Evolutionary conservation across 2,329 filamentous ascomycete genomes (phyloP).

Genomic region (Fusarium camptoceras): DNA sequence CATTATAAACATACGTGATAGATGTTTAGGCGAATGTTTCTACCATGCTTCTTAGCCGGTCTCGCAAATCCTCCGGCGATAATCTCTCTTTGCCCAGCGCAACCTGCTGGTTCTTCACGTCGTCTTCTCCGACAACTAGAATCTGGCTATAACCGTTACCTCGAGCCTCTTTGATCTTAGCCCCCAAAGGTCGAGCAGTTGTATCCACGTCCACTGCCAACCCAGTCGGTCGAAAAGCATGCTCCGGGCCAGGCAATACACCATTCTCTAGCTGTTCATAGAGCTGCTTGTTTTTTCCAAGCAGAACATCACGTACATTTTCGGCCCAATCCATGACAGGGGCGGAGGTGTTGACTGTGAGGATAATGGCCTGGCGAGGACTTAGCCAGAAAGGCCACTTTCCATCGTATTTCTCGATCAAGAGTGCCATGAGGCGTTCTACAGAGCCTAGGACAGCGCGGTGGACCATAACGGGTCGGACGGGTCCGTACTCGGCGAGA

Average conservation of each 20-base stretch:
- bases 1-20: slow-evolving; percentile 5
- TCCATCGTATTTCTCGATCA: slow-evolving; percentile 86
- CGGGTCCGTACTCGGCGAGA: slow-evolving; percentile 66
- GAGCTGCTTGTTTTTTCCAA: slow-evolving; percentile 56
- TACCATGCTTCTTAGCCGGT: slow-evolving; percentile 59
- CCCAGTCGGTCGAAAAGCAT: slow-evolving; percentile 66
- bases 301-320: slow-evolving; percentile 61
- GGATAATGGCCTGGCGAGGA: slow-evolving; percentile 79
- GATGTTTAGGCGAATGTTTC: slow-evolving; percentile 59
- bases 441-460: slow-evolving; percentile 86
- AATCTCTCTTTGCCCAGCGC: slow-evolving; percentile 57
- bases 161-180: slow-evolving; percentile 80
- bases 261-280: slow-evolving; percentile 51
- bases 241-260: slow-evolving; percentile 50
- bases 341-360: slow-evolving; percentile 75
- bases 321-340: slow-evolving; percentile 64
- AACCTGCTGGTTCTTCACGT: slow-evolving; percentile 70
- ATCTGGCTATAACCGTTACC: slow-evolving; percentile 78
- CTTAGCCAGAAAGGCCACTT: slow-evolving; percentile 91
- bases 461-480: slow-evolving; percentile 82
- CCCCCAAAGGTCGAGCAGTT: slow-evolving; percentile 69
- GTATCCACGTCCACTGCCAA: slow-evolving; percentile 78
- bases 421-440: slow-evolving; percentile 84
- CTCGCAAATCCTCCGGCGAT: slow-evolving; percentile 58
- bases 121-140: slow-evolving; percentile 75